Evolutionary conservation across 2,329 filamentous ascomycete species (phyloP).

Genomic region (Fusarium sambucinum): DNA sequence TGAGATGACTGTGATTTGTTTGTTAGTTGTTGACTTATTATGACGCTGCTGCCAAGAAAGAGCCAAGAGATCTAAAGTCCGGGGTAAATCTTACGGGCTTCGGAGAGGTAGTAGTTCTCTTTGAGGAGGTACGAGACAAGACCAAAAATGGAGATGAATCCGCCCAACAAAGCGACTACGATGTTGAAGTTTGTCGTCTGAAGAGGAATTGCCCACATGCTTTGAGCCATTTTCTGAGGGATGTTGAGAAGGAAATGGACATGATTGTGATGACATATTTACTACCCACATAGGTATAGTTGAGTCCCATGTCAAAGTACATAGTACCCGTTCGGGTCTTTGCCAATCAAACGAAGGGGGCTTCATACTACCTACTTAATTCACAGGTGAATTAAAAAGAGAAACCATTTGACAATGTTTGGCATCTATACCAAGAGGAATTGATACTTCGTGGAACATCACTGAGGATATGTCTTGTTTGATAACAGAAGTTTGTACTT

Average conservation of each 20-base stretch:
- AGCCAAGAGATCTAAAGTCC: slow-evolving; percentile 25
- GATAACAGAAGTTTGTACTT: neutral
- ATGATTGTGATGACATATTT: neutral
- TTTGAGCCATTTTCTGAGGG: slow-evolving; percentile 20
- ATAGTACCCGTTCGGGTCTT: neutral
- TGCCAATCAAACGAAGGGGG: neutral
- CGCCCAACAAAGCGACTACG: slow-evolving; percentile 81
- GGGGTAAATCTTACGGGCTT: slow-evolving; percentile 74
- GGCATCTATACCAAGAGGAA: too few species aligned
- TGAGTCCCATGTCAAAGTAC: neutral
- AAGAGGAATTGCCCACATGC: slow-evolving; percentile 58
- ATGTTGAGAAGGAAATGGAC: neutral
- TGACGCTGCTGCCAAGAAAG: neutral
- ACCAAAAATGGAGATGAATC: slow-evolving; percentile 90
- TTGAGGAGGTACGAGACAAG: slow-evolving; percentile 91
- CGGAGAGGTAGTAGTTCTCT: slow-evolving; percentile 90
- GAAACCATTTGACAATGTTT: rapidly evolving
- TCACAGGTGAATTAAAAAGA: neutral
- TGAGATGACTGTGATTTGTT: slow-evolving; percentile 75
- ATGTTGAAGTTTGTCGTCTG: slow-evolving; percentile 85
- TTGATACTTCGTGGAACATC: neutral
- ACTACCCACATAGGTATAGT: too few species aligned
- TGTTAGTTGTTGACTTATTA: neutral
- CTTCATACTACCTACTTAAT: neutral
- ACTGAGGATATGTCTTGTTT: neutral